These are phyloP conservation scores for Marvania coccoides DNA, from an alignment of 139 green algal species.

Conservation along the genomic window DNA sequence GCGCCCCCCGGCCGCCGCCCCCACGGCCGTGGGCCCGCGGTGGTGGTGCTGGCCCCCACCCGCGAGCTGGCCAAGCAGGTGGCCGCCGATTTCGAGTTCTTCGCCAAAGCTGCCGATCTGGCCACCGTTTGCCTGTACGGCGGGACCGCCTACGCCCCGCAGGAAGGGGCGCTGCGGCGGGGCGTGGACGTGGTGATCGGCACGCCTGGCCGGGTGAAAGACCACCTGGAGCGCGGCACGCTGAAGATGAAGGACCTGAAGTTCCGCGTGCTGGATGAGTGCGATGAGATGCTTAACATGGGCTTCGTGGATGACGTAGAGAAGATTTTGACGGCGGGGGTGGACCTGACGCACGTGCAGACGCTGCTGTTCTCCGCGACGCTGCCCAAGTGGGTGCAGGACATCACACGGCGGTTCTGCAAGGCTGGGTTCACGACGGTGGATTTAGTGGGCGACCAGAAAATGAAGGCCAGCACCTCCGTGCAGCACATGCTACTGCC, in stretches of 20 bases:
- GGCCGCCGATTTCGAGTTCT: slow-evolving; percentile 80
- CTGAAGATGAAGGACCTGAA: slow-evolving; percentile 63
- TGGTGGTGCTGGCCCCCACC: slow-evolving; percentile 90
- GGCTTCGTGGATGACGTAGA: slow-evolving; percentile 99
- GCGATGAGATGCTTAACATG: slow-evolving; percentile 99
- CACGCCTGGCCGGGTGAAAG: slow-evolving; percentile 91
- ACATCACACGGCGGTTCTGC: slow-evolving; percentile 83
- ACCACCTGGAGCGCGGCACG: slow-evolving; percentile 81
- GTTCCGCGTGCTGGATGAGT: slow-evolving; percentile 95
- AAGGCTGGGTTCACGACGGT: slow-evolving; percentile 57
- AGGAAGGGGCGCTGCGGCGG: slow-evolving; percentile 62
- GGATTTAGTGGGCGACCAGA: slow-evolving; percentile 86
- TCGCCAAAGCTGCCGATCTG: slow-evolving; percentile 66
- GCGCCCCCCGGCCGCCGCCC: neutral
- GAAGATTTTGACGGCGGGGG: slow-evolving; percentile 78
- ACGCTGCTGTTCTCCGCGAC: slow-evolving; percentile 97
- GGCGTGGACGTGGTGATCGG: slow-evolving; percentile 95
- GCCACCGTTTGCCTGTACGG: slow-evolving; percentile 88
- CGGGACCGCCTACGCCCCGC: slow-evolving; percentile 70
- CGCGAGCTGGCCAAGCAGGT: slow-evolving; percentile 98
- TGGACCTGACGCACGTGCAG: slow-evolving; percentile 57
- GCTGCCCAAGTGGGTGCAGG: slow-evolving; percentile 89
- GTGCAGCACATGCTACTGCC: slow-evolving; percentile 87
- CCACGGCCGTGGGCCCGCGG: slow-evolving; percentile 49
- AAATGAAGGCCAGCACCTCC: slow-evolving; percentile 82